Percentiles rank a stretch among this genome's conserved stretches.
These are phyloP conservation scores for Ottelia alismoides DNA, from an alignment of 106 monocot genomes.

Conservation along the genomic window DNA sequence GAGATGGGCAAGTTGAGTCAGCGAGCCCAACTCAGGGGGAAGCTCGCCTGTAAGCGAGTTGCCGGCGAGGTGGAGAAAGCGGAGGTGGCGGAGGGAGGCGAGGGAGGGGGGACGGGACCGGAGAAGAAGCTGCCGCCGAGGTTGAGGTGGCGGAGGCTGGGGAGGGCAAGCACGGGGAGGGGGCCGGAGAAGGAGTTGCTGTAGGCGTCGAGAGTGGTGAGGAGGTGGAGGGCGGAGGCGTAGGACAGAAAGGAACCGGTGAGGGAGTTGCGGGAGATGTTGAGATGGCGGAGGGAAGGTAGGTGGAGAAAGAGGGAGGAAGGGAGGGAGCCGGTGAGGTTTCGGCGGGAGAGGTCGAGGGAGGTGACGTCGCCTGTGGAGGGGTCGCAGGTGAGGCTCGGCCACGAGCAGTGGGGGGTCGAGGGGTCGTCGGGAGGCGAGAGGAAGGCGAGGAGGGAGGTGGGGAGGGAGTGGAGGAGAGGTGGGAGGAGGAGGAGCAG, in stretches of 20 bases:
- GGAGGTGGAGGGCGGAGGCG: too few species aligned
- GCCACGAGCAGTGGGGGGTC: conserved; percentile 69
- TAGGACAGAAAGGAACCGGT: too few species aligned
- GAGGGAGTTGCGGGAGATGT: too few species aligned
- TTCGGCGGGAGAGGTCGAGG: conserved; percentile 56
- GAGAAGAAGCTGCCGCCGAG: conserved; percentile 66
- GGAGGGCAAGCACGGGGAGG: conserved; percentile 21
- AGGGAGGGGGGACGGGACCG: conserved; percentile 43
- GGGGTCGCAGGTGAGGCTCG: conserved; percentile 42
- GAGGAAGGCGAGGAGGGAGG: too few species aligned
- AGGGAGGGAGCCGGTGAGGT: conserved; percentile 58
- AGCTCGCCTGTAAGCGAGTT: conserved; percentile 48
- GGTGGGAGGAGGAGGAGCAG: too few species aligned
- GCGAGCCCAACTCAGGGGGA: conserved; percentile 32
- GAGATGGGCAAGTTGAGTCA: conserved; percentile 39
- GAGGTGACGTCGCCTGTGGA: conserved; percentile 15
- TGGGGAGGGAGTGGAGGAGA: too few species aligned
- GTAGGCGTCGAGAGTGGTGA: too few species aligned
- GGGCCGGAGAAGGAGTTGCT: conserved; percentile 57
- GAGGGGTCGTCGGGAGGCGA: too few species aligned
- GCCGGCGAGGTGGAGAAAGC: conserved; percentile 61
- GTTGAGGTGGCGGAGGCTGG: conserved; percentile 48
- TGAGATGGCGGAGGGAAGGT: conserved; percentile 29
- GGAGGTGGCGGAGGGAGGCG: conserved; percentile 40
- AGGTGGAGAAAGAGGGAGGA: conserved; percentile 22